Evolutionary conservation across 164 flowering plant species (phyloP).

Genomic region (Stephania cephalantha): DNA sequence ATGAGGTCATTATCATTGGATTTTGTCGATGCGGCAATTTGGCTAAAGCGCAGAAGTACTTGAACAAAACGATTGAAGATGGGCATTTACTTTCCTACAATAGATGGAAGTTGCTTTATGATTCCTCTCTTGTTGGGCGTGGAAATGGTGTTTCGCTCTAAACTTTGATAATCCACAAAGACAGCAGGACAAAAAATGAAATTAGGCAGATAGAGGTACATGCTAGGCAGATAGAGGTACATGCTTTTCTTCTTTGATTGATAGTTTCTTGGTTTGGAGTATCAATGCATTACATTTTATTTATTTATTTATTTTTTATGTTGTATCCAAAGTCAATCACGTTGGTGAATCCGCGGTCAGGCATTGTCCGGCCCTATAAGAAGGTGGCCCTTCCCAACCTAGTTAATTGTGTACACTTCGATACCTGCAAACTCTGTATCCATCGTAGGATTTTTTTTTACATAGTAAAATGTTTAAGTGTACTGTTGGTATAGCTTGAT

Average conservation of each 20-base stretch:
- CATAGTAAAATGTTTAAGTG: too few relatives aligned
- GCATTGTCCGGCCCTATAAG: too few relatives aligned
- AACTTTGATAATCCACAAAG: not conserved
- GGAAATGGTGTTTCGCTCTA: slow-evolving; percentile 10
- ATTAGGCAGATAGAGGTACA: not conserved
- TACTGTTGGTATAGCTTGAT: too few relatives aligned
- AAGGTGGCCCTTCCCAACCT: too few relatives aligned
- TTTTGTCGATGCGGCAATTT: slow-evolving; percentile 17
- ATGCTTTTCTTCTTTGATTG: not conserved
- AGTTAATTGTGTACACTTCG: too few relatives aligned
- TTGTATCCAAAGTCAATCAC: too few relatives aligned
- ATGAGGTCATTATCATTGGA: slow-evolving; percentile 23
- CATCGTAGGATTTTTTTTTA: too few relatives aligned
- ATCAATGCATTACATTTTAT: not conserved
- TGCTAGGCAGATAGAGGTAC: not conserved
- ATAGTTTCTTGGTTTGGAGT: not conserved
- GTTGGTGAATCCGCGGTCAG: too few relatives aligned
- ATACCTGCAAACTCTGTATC: too few relatives aligned
- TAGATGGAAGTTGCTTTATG: slow-evolving; percentile 24
- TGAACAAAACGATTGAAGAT: slow-evolving; percentile 30
- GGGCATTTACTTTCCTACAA: slow-evolving; percentile 25
- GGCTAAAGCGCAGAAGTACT: slow-evolving; percentile 24
- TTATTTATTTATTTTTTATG: not conserved
- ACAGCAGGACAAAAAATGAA: not conserved
- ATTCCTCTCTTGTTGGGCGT: not conserved